Conservation (phyloP, 2,329 filamentous ascomycete genomes). For the Blastomyces parvus region DNA sequence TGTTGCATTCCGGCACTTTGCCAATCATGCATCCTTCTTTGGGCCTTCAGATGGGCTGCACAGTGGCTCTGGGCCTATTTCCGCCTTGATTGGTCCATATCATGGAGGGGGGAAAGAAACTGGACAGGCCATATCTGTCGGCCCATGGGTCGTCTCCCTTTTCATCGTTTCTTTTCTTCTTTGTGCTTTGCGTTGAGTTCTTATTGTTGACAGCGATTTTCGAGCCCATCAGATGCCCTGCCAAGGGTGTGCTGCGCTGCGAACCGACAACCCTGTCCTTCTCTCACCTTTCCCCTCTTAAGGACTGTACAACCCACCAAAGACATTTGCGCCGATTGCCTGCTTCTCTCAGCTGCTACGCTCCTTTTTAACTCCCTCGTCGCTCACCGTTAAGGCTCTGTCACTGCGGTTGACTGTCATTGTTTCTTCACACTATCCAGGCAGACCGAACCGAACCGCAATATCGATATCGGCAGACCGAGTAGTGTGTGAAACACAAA, state of each 20-base stretch:
- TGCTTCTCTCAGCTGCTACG: not conserved
- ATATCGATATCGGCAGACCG: not conserved
- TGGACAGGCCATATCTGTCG: not conserved
- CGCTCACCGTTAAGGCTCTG: not conserved
- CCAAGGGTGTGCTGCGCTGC: constrained; percentile 1
- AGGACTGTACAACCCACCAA: constrained; percentile 6
- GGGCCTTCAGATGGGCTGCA: not conserved
- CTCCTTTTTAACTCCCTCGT: not conserved
- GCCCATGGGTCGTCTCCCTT: not conserved
- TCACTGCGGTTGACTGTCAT: not conserved
- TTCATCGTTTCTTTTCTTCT: not conserved
- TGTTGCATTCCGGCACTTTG: not conserved
- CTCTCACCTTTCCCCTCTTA: constrained; percentile 2
- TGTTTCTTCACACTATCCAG: not conserved
- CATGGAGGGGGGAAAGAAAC: not conserved
- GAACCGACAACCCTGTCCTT: constrained; percentile 2
- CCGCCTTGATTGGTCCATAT: constrained; percentile 1
- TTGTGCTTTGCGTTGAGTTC: not conserved
- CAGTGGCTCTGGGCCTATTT: not conserved
- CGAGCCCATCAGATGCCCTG: constrained; percentile 1
- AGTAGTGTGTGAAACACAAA: not conserved
- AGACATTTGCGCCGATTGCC: not conserved
- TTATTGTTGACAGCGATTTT: not conserved
- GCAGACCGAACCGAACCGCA: not conserved
- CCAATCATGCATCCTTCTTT: not conserved